phyloP scores from a whole-genome alignment of 768 basidiomycete species.

The Russula virescens region DNA sequence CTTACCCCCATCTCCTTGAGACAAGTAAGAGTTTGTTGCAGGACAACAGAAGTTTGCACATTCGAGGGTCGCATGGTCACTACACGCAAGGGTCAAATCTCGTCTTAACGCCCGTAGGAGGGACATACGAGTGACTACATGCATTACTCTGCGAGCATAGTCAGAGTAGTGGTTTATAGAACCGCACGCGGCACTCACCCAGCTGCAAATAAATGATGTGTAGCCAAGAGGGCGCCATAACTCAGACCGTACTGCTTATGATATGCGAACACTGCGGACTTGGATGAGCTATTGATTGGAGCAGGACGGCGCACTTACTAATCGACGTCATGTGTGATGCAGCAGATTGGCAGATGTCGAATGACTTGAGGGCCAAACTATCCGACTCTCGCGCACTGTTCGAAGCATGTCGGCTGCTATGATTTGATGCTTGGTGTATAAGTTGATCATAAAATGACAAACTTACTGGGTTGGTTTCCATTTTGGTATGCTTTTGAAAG shows the following conservation, averaged over 20 bases:
- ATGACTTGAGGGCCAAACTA: constrained; percentile 54
- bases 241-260: constrained; percentile 57
- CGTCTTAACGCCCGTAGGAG: constrained; percentile 11
- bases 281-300: background rate
- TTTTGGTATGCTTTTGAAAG: constrained; percentile 54
- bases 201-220: constrained; percentile 63
- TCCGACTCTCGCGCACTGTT: constrained; percentile 28
- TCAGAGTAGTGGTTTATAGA: background rate
- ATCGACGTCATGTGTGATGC: constrained; percentile 65
- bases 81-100: constrained; percentile 28
- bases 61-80: constrained; percentile 69
- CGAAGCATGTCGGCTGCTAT: constrained; percentile 8
- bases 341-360: constrained; percentile 70
- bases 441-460: background rate
- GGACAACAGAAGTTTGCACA: constrained; percentile 59
- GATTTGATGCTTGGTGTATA: background rate
- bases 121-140: constrained; percentile 61
- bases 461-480: constrained; percentile 50
- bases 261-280: constrained; percentile 48
- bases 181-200: constrained; percentile 45
- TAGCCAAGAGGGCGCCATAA: constrained; percentile 57
- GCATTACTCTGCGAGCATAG: constrained; percentile 57
- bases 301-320: constrained; percentile 35
- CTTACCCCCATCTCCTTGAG: constrained; percentile 63
- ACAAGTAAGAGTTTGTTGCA: constrained; percentile 57